These are phyloP conservation scores for Mycena vulgaris DNA, from an alignment of 768 basidiomycete species.

Conservation along the genomic window DNA sequence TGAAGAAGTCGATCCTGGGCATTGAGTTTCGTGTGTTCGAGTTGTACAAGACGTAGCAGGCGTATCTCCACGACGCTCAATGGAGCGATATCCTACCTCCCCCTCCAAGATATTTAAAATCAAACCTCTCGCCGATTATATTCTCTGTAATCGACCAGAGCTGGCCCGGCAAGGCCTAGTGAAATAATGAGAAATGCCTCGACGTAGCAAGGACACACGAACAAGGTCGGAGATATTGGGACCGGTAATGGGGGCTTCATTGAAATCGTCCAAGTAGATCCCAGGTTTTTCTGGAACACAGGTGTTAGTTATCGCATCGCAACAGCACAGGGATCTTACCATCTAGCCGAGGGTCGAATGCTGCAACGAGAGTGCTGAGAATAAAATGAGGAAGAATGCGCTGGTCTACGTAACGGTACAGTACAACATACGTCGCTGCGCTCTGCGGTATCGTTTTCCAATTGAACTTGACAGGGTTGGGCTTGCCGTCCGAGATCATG, in stretches of 20 bases:
- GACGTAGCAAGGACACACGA: background rate
- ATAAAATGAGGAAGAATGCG: background rate
- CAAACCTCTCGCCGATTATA: constrained; percentile 10
- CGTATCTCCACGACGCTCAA: too few species aligned
- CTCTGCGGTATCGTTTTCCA: constrained; percentile 23
- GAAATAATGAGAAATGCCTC: background rate
- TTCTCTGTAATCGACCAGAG: constrained; percentile 11
- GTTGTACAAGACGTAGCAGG: too few species aligned
- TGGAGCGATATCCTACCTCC: too few species aligned
- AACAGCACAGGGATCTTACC: background rate
- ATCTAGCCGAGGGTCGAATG: constrained; percentile 11
- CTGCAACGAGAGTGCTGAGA: constrained; percentile 10
- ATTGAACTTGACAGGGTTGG: background rate
- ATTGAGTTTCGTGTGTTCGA: background rate
- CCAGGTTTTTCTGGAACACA: constrained; percentile 1
- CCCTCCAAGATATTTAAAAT: background rate
- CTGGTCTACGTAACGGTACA: background rate
- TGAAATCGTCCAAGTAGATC: constrained; percentile 11
- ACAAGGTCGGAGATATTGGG: constrained; percentile 17
- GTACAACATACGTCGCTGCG: constrained; percentile 11
- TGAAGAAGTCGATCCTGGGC: background rate
- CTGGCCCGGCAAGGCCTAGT: background rate
- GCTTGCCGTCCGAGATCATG: constrained; percentile 8
- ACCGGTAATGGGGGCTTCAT: background rate
- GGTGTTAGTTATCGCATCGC: background rate